Evolutionary conservation across 2,329 filamentous ascomycete species (phyloP).

Genomic region (Fusarium equiseti): DNA sequence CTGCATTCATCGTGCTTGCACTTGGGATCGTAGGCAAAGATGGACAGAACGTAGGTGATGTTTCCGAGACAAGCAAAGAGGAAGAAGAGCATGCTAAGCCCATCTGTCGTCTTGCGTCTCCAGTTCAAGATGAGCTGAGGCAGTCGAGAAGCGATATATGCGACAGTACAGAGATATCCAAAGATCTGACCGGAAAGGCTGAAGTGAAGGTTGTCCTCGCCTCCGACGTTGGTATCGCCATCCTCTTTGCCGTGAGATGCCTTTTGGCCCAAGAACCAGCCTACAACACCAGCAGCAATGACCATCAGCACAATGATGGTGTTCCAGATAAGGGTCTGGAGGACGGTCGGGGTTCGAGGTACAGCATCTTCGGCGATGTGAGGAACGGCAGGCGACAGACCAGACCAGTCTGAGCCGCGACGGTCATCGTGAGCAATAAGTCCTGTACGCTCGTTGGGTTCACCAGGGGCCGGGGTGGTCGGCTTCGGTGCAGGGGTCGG

Average conservation of each 20-base stretch:
- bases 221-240: constrained; percentile 54
- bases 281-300: constrained; percentile 82
- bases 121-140: constrained; percentile 95
- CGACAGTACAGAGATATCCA: constrained; percentile 88
- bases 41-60: constrained; percentile 90
- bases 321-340: constrained; percentile 79
- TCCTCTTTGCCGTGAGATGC: constrained; percentile 55
- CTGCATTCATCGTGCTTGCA: constrained; percentile 70
- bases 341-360: constrained; percentile 61
- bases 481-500: constrained; percentile 59
- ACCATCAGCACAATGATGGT: constrained; percentile 81
- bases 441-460: constrained; percentile 65
- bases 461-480: constrained; percentile 49
- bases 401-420: constrained; percentile 68
- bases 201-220: constrained; percentile 70
- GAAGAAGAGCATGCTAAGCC: constrained; percentile 94
- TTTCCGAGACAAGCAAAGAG: constrained; percentile 97
- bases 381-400: constrained; percentile 85
- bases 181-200: constrained; percentile 88
- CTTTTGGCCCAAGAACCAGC: constrained; percentile 78
- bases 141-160: constrained; percentile 90
- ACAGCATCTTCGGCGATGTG: constrained; percentile 67
- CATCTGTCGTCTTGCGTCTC: constrained; percentile 91
- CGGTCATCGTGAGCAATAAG: constrained; percentile 54
- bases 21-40: constrained; percentile 86